Percentiles rank a stretch among this genome's conserved stretches.
Conservation (phyloP, 345 rosid genomes). For the Salix exigua region DNA sequence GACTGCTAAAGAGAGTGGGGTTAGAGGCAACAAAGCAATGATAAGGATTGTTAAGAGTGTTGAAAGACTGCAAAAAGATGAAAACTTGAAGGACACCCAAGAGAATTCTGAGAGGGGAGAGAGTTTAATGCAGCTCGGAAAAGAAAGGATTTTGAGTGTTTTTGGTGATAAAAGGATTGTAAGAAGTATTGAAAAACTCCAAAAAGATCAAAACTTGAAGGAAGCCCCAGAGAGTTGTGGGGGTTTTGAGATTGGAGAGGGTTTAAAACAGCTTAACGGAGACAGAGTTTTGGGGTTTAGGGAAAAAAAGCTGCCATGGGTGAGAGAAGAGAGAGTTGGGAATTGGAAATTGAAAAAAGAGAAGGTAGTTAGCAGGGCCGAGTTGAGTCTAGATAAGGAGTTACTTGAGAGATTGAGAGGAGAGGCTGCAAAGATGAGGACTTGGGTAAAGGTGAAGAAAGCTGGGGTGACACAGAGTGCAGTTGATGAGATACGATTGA, state of each 20-base stretch:
- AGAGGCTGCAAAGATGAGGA: constrained; percentile 57
- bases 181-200: too few species aligned
- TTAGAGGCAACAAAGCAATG: constrained; percentile 65
- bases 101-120: constrained; percentile 11
- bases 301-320: constrained; percentile 63
- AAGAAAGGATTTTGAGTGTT: too few species aligned
- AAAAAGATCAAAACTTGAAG: background rate
- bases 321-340: constrained; percentile 46
- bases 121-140: too few species aligned
- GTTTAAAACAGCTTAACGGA: constrained; percentile 28
- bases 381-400: constrained; percentile 49
- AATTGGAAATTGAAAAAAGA: constrained; percentile 57
- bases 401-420: constrained; percentile 54
- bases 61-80: constrained; percentile 39
- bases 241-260: constrained; percentile 29
- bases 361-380: constrained; percentile 44
- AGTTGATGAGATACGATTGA: constrained; percentile 49
- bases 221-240: constrained; percentile 16
- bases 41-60: constrained; percentile 50
- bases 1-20: constrained; percentile 60
- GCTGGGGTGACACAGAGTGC: constrained; percentile 71
- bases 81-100: constrained; percentile 5
- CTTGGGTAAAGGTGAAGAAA: constrained; percentile 84
- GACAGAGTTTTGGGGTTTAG: constrained; percentile 15
- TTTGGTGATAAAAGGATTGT: too few species aligned